phyloP scores from a whole-genome alignment of 2,329 filamentous ascomycete species.

The Onygenales sp. region DNA sequence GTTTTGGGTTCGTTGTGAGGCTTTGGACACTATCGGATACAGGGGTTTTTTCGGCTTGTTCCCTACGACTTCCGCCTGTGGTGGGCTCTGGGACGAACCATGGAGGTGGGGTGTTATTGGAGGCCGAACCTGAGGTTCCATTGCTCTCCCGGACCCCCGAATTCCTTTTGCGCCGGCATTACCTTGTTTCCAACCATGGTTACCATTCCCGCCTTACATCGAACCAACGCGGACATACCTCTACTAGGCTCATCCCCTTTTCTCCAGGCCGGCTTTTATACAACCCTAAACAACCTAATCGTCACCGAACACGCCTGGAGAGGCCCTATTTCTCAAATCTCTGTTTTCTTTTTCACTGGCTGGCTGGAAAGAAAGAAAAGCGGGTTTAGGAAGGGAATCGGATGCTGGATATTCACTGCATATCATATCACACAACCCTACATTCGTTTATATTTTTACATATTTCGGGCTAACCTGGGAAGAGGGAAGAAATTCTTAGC shows the following conservation, averaged over 20 bases:
- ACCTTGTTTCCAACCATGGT: too few relatives aligned
- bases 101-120: background rate
- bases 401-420: constrained; percentile 36
- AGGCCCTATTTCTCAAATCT: constrained; percentile 17
- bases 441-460: constrained; percentile 9
- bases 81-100: constrained; percentile 11
- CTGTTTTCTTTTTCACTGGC: constrained; percentile 13
- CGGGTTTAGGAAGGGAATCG: constrained; percentile 29
- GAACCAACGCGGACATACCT: constrained; percentile 11
- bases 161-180: too few relatives aligned
- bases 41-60: background rate
- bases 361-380: constrained; percentile 14
- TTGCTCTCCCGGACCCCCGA: background rate
- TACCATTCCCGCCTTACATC: constrained; percentile 9
- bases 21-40: background rate
- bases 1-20: constrained; percentile 7
- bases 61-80: constrained; percentile 17
- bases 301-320: constrained; percentile 21
- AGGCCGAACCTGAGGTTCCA: background rate
- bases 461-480: constrained; percentile 20
- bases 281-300: constrained; percentile 1
- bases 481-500: background rate
- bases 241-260: constrained; percentile 48
- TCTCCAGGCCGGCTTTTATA: constrained; percentile 37
- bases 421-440: constrained; percentile 1